A percentile compares a stretch with the other conserved stretches of the same genome.
Conservation (phyloP, 1,284 basidiomycete genomes). For the Cerioporus squamosus region DNA sequence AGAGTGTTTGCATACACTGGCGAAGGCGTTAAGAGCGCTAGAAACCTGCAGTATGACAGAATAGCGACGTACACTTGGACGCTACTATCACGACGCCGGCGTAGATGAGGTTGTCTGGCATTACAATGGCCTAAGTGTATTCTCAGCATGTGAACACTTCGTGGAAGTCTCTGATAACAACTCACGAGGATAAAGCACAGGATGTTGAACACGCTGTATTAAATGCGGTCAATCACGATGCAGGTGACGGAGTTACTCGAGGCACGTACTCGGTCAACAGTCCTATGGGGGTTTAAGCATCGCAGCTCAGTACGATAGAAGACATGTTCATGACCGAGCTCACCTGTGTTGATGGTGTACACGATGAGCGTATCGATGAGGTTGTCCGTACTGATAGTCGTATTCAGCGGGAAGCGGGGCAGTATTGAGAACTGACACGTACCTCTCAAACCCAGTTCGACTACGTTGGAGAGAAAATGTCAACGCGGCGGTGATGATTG, state of each 20-base stretch:
- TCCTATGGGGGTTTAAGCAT: background rate
- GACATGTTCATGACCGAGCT: background rate
- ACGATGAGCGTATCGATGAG: conserved; percentile 2
- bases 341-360: conserved; percentile 5
- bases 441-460: conserved; percentile 13
- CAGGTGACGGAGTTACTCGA: too few species aligned
- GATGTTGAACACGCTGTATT: conserved; percentile 5
- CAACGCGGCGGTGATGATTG: conserved; percentile 7
- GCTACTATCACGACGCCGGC: background rate
- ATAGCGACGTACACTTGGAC: background rate
- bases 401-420: background rate
- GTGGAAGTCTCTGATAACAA: background rate
- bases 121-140: background rate
- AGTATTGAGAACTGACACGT: background rate
- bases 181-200: conserved; percentile 1
- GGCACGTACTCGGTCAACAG: conserved; percentile 1
- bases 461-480: conserved; percentile 8
- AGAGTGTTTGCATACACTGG: background rate
- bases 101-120: conserved; percentile 3
- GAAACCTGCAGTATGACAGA: background rate
- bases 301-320: background rate
- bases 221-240: background rate
- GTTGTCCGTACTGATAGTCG: background rate
- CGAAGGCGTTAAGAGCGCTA: background rate
- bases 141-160: background rate